Base-by-base conservation (phyloP, 345 rosid species). In the Populus ilicifolia region DNA sequence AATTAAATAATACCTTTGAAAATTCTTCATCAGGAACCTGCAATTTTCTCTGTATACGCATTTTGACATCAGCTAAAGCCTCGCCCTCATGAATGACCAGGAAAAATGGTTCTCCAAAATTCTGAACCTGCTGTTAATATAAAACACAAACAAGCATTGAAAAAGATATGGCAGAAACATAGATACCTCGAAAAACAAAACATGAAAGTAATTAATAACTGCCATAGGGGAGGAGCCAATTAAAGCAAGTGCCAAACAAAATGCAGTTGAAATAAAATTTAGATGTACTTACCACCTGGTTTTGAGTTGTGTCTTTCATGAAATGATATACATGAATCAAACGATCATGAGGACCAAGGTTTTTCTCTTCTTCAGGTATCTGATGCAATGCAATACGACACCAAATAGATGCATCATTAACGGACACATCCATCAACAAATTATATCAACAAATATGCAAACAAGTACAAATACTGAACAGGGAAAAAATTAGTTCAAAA, bases 51-150 rank as follows among this genome's bases (percentile, higher is more conserved):
- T 83, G 81, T 29, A 83, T 63, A 11, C 83, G 90, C 79, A 71
- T 85, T 83, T 92, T 96, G 46, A 94, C 93, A 48, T 92, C 94
- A 65, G 88, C 90, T 82, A 96, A 84, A 54, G 89, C 89, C 83
- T 96, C 98, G 66, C 96, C 95, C 85, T 92, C 98, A 79, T 81
- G 99, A 78, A 96, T 87, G 75, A 94, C 96, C 85, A 92, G 84
- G 90, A 96, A 90, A 85, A 94, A 96, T 2, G 99, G 99, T 80
- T 94, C 97, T 27, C 99, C 99, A 79, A 96, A 96, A 86, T 94
- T 96, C 80, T 87, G 91, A 81, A 94, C 87, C 90, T 89, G 94
- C 97, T 92, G 89, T 75, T 74, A 25, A 63, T 69, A 35, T 5
- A 33, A 61, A 8, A 44, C 59, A 64, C 20, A 69, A 7, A 9